Evolutionary conservation across 2,329 filamentous ascomycete species (phyloP).

Genomic region (Aspergillus terreus): DNA sequence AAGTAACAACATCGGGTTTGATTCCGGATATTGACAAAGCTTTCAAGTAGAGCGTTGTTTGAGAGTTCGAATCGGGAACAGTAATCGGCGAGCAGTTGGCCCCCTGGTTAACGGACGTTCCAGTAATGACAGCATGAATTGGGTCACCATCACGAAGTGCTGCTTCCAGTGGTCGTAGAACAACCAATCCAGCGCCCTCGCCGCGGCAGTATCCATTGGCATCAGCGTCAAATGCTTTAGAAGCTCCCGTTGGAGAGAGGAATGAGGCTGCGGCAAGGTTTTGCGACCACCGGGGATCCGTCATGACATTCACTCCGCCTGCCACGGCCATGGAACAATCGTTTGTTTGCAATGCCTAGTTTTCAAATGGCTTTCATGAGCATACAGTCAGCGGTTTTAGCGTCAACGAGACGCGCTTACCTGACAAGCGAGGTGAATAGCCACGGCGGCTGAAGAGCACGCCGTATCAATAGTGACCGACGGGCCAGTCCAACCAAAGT

Average conservation of each 20-base stretch:
- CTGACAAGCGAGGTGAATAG: conserved; percentile 21
- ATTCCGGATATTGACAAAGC: conserved; percentile 19
- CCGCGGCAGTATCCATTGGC: conserved; percentile 52
- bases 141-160: conserved; percentile 45
- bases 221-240: conserved; percentile 44
- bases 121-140: conserved; percentile 41
- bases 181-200: conserved; percentile 43
- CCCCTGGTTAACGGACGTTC: conserved; percentile 27
- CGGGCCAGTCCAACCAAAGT: conserved; percentile 45
- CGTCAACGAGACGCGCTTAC: not conserved
- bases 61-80: conserved; percentile 15
- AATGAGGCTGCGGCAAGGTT: conserved; percentile 36
- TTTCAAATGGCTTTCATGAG: not conserved
- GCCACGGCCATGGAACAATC: conserved; percentile 26
- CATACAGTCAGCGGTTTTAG: not conserved
- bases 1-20: conserved; percentile 17
- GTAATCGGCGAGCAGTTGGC: conserved; percentile 17
- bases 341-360: conserved; percentile 6
- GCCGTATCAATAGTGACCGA: conserved; percentile 39
- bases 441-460: conserved; percentile 40
- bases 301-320: conserved; percentile 34
- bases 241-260: conserved; percentile 43
- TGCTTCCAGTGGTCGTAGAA: conserved; percentile 43
- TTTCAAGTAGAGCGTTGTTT: conserved; percentile 24
- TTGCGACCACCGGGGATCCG: conserved; percentile 16